phyloP scores from a whole-genome alignment of 192 early-diverging fungal species.

The Dissophora globulifera region DNA sequence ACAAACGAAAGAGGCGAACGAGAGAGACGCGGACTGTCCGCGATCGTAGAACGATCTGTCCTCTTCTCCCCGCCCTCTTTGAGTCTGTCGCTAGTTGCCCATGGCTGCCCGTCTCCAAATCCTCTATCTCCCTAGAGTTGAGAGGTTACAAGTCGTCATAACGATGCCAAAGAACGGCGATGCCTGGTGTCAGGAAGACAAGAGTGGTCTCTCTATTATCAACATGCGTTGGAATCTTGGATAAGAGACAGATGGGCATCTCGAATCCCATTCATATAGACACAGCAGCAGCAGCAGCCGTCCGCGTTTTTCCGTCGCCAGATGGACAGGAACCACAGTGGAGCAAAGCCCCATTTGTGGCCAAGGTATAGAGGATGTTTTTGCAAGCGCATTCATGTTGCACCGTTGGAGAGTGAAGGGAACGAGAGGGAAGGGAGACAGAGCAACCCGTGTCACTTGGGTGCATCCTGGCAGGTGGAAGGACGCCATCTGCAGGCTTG shows the following conservation, averaged over 20 bases:
- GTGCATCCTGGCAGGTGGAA: constrained; percentile 2
- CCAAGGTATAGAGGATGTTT: background rate
- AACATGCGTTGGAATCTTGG: constrained; percentile 20
- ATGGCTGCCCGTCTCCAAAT: constrained; percentile 10
- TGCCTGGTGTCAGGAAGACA: constrained; percentile 4
- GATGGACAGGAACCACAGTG: background rate
- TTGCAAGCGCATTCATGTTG: background rate
- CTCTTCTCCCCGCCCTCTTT: constrained; percentile 3
- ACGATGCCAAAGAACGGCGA: constrained; percentile 37
- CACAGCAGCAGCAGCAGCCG: too few species aligned
- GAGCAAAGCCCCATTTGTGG: too few species aligned
- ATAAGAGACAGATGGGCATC: constrained; percentile 33
- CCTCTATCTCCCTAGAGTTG: constrained; percentile 38
- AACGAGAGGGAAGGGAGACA: too few species aligned
- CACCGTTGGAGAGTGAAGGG: background rate
- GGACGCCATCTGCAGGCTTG: background rate
- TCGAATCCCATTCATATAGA: constrained; percentile 21
- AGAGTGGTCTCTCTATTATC: background rate
- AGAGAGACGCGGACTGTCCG: background rate
- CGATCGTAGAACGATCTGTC: constrained; percentile 21
- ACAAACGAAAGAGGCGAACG: too few species aligned
- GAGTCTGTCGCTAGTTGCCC: background rate
- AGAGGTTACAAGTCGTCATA: constrained; percentile 38
- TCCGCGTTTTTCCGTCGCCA: too few species aligned
- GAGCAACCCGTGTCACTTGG: too few species aligned